These are phyloP conservation scores for Laetiporus sulphureus DNA, from an alignment of 1,284 basidiomycete species.

Conservation along the genomic window DNA sequence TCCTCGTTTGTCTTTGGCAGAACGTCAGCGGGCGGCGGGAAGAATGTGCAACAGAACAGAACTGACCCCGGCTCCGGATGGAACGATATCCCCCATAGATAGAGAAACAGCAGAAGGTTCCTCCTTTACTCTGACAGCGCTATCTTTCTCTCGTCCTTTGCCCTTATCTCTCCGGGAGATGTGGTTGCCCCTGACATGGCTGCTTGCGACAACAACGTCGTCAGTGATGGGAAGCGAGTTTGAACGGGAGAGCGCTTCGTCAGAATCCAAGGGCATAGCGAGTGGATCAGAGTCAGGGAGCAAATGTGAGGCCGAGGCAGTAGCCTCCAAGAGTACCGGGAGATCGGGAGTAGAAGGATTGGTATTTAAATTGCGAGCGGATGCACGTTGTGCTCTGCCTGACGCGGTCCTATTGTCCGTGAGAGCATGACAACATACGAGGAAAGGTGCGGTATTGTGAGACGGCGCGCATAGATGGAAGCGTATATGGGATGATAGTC, in stretches of 20 bases:
- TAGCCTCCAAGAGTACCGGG: slow-evolving; percentile 24
- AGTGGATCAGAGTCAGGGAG: slow-evolving; percentile 34
- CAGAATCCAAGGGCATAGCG: slow-evolving; percentile 41
- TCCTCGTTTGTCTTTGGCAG: slow-evolving; percentile 95
- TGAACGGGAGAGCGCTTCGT: slow-evolving; percentile 48
- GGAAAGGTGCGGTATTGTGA: no score
- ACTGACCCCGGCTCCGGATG: no score
- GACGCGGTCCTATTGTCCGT: slow-evolving; percentile 43
- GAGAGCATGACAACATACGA: no score
- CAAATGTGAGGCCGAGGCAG: slow-evolving; percentile 33
- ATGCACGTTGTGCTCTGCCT: slow-evolving; percentile 68
- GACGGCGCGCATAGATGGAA: neutral
- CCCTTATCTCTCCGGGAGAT: slow-evolving; percentile 39
- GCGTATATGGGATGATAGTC: no score
- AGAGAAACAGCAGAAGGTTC: slow-evolving; percentile 42
- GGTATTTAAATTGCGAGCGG: slow-evolving; percentile 58
- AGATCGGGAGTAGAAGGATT: slow-evolving; percentile 34
- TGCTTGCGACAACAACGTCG: slow-evolving; percentile 24
- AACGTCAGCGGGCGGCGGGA: no score
- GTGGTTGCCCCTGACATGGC: slow-evolving; percentile 17
- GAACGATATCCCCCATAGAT: slow-evolving; percentile 17
- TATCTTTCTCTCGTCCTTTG: slow-evolving; percentile 61
- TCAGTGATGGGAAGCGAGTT: slow-evolving; percentile 47
- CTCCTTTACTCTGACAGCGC: slow-evolving; percentile 57
- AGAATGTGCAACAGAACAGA: slow-evolving; percentile 14